Evolutionary conservation across 164 flowering plant genomes (phyloP).

Genomic region (Saururus chinensis): DNA sequence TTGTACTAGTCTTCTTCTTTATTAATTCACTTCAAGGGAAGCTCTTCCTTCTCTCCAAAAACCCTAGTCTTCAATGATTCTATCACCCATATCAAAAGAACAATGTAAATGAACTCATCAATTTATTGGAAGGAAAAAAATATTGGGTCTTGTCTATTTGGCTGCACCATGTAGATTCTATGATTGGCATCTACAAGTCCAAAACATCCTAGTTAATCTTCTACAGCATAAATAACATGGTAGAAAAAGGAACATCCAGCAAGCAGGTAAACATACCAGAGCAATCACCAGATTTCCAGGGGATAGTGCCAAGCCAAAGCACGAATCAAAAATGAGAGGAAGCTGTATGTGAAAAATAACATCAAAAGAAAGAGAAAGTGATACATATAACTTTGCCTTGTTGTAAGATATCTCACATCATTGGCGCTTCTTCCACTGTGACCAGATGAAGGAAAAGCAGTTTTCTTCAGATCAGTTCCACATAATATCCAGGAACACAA

Average conservation of each 20-base stretch:
- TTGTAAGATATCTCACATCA: conserved; percentile 47
- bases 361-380: conserved; percentile 1
- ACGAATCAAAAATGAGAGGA: conserved; percentile 53
- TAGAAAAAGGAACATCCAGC: neutral
- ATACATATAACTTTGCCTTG: neutral
- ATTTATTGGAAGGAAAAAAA: too few species aligned
- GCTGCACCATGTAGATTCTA: neutral
- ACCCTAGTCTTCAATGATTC: too few species aligned
- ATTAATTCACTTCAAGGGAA: too few species aligned
- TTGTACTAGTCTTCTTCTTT: too few species aligned
- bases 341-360: conserved; percentile 35
- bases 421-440: conserved; percentile 32
- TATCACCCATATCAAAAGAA: too few species aligned
- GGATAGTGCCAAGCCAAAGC: conserved; percentile 71
- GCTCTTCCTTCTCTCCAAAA: too few species aligned
- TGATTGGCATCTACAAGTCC: neutral
- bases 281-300: conserved; percentile 82
- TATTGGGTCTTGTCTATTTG: too few species aligned
- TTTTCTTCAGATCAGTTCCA: conserved; percentile 38
- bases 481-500: conserved; percentile 54
- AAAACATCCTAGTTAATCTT: neutral
- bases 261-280: conserved; percentile 36
- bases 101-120: too few species aligned
- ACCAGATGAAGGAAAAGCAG: conserved; percentile 47
- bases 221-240: neutral